Evolutionary conservation across 2,329 filamentous ascomycete species (phyloP).

Genomic region (Ascochyta viciae-villosae): DNA sequence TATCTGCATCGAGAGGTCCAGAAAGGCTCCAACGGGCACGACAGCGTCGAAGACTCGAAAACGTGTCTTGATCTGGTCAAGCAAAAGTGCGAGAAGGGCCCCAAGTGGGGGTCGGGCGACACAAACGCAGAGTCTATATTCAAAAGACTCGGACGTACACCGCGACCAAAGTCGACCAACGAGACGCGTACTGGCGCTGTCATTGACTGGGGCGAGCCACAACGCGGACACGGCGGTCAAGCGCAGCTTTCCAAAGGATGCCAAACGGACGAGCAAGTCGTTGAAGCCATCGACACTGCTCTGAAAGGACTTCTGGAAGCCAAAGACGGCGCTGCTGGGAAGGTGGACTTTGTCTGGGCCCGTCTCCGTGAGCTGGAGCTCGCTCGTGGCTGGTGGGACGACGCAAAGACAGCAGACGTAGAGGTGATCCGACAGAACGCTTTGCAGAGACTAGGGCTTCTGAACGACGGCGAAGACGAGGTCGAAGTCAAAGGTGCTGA

Average conservation of each 20-base stretch:
- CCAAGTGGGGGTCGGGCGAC: constrained; percentile 81
- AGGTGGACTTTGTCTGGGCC: constrained; percentile 69
- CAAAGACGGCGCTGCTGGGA: constrained; percentile 55
- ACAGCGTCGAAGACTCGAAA: constrained; percentile 90
- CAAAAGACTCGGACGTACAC: constrained; percentile 69
- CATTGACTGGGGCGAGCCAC: constrained; percentile 88
- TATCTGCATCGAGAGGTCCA: constrained; percentile 90
- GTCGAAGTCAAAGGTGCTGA: constrained; percentile 30
- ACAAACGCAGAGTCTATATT: constrained; percentile 87
- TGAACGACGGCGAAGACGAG: constrained; percentile 26
- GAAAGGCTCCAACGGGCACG: constrained; percentile 78
- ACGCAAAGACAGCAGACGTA: constrained; percentile 52
- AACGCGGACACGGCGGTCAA: constrained; percentile 64
- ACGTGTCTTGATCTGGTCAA: constrained; percentile 93
- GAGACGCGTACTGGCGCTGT: constrained; percentile 66
- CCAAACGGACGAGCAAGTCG: constrained; percentile 63
- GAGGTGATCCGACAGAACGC: constrained; percentile 39
- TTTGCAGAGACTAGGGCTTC: constrained; percentile 34
- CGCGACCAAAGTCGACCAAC: constrained; percentile 56
- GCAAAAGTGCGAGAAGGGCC: constrained; percentile 94
- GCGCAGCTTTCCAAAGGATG: constrained; percentile 65
- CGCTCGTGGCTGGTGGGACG: constrained; percentile 66
- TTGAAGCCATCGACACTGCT: constrained; percentile 61
- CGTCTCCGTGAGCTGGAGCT: constrained; percentile 68
- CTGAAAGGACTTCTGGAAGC: constrained; percentile 56